phyloP scores from a whole-genome alignment of 169 alveolate genomes.

The Haemoproteus tartakovskyi region DNA sequence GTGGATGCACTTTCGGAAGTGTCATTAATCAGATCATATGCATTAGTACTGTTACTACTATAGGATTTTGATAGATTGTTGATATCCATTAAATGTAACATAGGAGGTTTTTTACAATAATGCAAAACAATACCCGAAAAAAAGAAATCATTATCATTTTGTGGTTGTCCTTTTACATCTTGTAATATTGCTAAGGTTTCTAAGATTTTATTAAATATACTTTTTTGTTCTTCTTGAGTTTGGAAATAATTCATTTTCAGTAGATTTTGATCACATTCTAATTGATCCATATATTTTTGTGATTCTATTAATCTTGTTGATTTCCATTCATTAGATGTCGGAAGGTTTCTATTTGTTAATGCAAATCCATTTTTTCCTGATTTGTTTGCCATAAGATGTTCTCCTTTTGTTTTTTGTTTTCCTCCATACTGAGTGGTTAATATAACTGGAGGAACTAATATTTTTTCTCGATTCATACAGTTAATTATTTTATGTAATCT shows the following conservation, averaged over 20 bases:
- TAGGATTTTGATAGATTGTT: too few relatives aligned
- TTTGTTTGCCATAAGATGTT: conserved; percentile 4
- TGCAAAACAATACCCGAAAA: conserved; percentile 37
- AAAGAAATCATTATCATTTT: conserved; percentile 18
- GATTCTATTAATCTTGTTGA: conserved; percentile 6
- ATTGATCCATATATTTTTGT: not conserved
- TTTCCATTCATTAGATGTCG: conserved; percentile 8
- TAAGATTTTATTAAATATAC: conserved; percentile 53
- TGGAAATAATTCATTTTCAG: conserved; percentile 39
- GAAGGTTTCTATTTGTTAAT: not conserved
- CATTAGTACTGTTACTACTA: too few relatives aligned
- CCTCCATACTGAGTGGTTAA: conserved; percentile 39
- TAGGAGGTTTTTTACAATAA: conserved; percentile 6
- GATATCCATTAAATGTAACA: too few relatives aligned
- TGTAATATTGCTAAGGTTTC: conserved; percentile 28
- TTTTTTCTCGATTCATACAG: conserved; percentile 57
- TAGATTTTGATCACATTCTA: conserved; percentile 21
- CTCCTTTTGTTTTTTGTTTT: not conserved
- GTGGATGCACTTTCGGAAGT: too few relatives aligned
- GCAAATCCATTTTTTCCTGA: not conserved
- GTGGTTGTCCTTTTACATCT: conserved; percentile 6
- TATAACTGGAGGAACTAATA: conserved; percentile 38
- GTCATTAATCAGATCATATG: too few relatives aligned
- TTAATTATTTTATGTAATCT: conserved; percentile 44
- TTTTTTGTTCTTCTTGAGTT: conserved; percentile 57